Conservation (phyloP, 345 rosid species). For the Turnera subulata region DNA sequence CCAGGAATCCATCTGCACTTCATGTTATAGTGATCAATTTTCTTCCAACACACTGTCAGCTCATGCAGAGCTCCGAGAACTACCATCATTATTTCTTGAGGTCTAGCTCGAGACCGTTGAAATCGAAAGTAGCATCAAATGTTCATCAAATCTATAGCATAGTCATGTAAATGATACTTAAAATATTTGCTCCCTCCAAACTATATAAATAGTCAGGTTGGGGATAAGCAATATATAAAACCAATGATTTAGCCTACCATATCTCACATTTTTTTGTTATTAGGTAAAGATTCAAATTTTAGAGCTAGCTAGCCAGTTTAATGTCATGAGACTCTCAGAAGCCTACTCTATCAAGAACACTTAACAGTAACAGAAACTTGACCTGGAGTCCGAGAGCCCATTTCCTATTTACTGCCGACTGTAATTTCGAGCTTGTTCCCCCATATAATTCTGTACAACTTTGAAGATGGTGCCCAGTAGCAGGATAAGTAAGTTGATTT, state of each 20-base stretch:
- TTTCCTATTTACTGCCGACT: slow-evolving; percentile 61
- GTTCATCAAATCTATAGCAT: not conserved
- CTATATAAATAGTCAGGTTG: no score
- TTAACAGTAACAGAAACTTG: no score
- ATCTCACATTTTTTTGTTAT: no score
- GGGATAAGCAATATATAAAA: no score
- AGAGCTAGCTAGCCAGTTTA: no score
- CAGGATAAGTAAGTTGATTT: slow-evolving; percentile 45
- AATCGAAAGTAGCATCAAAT: slow-evolving; percentile 12
- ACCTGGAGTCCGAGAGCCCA: slow-evolving; percentile 99
- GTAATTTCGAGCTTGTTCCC: slow-evolving; percentile 58
- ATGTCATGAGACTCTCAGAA: no score
- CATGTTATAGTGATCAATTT: slow-evolving; percentile 92
- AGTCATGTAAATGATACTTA: not conserved
- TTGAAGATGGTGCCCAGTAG: slow-evolving; percentile 53
- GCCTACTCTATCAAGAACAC: no score
- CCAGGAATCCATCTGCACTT: slow-evolving; percentile 87
- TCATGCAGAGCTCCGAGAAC: slow-evolving; percentile 82
- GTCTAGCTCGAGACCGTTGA: slow-evolving; percentile 79
- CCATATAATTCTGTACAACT: slow-evolving; percentile 78
- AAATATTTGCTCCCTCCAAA: slow-evolving; percentile 4
- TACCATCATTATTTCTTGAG: slow-evolving; percentile 86
- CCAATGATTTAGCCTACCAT: no score
- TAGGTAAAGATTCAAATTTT: no score
- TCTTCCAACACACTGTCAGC: slow-evolving; percentile 89